A percentile compares a stretch with the other conserved stretches of the same genome.
Evolutionary conservation across 75 land plant genomes (phyloP).

Genomic region (Larix kaempferi): DNA sequence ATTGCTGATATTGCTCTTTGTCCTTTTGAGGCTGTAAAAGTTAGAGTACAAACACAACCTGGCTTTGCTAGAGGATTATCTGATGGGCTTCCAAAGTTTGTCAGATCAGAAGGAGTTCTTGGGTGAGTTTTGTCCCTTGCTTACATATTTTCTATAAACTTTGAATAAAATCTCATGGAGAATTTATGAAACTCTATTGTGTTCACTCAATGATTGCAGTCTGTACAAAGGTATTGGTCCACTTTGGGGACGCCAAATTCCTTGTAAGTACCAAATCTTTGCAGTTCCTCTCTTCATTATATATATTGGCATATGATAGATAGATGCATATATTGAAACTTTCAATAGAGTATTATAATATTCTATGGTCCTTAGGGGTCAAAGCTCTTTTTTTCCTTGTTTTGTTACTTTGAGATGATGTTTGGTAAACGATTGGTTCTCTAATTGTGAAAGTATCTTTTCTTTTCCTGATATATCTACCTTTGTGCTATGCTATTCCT

Average conservation of each 20-base stretch:
- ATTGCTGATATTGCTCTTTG: constrained; percentile 93
- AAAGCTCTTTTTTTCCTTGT: neutral
- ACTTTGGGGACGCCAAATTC: constrained; percentile 96
- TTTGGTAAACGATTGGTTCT: too few species aligned
- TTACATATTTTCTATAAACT: neutral
- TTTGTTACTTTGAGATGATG: too few species aligned
- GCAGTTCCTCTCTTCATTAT: constrained; percentile 10
- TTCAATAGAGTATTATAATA: neutral
- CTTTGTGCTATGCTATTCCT: too few species aligned
- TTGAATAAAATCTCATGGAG: neutral
- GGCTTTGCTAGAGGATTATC: constrained; percentile 84
- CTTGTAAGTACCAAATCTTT: constrained; percentile 59
- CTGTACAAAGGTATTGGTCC: constrained; percentile 85
- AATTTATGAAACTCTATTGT: neutral
- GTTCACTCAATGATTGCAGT: constrained; percentile 27
- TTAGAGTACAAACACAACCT: constrained; percentile 90
- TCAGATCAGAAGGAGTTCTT: constrained; percentile 65
- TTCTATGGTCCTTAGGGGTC: neutral
- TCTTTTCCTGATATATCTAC: too few species aligned
- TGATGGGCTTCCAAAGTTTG: constrained; percentile 83
- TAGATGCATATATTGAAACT: constrained; percentile 4
- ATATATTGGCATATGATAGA: constrained; percentile 5
- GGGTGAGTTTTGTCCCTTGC: constrained; percentile 43
- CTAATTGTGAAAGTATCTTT: too few species aligned
- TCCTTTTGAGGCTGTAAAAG: constrained; percentile 94